Evolutionary conservation across 73 alveolate genomes (phyloP).

Genomic region (Blepharisma japonicum): DNA sequence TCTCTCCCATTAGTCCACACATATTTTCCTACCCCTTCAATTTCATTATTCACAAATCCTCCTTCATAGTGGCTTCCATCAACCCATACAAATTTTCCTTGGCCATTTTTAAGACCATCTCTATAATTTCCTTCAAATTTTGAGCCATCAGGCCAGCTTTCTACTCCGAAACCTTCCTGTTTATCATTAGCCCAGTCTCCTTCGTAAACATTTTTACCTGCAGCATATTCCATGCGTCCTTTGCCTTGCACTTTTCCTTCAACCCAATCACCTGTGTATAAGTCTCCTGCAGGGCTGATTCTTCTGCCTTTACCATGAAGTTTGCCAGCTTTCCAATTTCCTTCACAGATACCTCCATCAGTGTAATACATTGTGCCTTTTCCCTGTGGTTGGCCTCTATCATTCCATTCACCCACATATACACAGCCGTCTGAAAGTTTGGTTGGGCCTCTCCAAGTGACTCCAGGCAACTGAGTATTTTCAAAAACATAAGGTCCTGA

Average conservation of each 20-base stretch:
- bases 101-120: conserved; percentile 48
- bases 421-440: conserved; percentile 3
- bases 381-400: conserved; percentile 15
- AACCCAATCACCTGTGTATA: conserved; percentile 47
- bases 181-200: conserved; percentile 49
- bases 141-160: conserved; percentile 64
- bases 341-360: conserved; percentile 29
- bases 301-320: conserved; percentile 38
- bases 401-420: conserved; percentile 22
- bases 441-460: conserved; percentile 24
- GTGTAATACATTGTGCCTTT: conserved; percentile 23
- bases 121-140: conserved; percentile 41
- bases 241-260: conserved; percentile 48
- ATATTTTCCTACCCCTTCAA: conserved; percentile 43
- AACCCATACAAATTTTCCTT: conserved; percentile 41
- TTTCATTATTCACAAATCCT: conserved; percentile 27
- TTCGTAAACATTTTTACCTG: conserved; percentile 36
- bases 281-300: conserved; percentile 48
- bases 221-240: conserved; percentile 35
- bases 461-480: too few relatives aligned
- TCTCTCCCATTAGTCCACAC: conserved; percentile 41
- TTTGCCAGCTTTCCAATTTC: neutral
- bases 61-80: conserved; percentile 54
- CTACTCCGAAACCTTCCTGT: conserved; percentile 54
- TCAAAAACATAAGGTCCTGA: too few relatives aligned